Evolutionary conservation across 257 asterid species (phyloP), one percentile per base, ranked within the genome.

Genomic region (Solanum pinnatisectum): DNA sequence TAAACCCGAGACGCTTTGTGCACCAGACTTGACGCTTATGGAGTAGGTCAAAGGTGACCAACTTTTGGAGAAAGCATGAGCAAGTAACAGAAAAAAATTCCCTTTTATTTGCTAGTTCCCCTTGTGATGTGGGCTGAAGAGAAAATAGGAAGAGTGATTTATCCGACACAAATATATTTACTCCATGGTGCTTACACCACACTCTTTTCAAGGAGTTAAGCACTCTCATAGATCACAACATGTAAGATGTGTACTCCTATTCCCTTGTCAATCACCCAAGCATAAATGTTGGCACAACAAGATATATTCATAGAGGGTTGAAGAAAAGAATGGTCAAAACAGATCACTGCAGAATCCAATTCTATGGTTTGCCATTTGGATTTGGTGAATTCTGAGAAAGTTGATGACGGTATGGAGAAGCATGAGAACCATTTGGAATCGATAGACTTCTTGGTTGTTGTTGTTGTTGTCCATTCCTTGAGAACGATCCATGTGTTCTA

Each of bases 321-420:
- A 81, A 52, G 88, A 56, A 90, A 92, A 88, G 91, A 93, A 90
- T 82, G 88, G 87, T 72, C 35, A 49, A 86, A 74, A 87, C 33
- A 76, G 33, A 63, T 49, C 36, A 22, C 70, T 44, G 33, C 77
- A 56, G 27, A 65, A 65, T 73, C 93, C 81, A 39, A 79, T 85
- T 71, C 91, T 94, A 95, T 10, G 91, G 88, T 92, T 94, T 94
- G 86, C 93, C 92, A 67, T 91, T 92, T 67, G 96, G 95, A 82
- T 96, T 94, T n/a, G 98, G 99, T 8, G 99, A 96, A 88, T 92
- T 92, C 6, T 90, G 94, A 10, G 92, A 93, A 35, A 89, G 89
- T 91, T 93, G 96, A 87, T 93, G 87, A 87, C 72, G 96, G 88
- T 78, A 93, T 0, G 98, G 98, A 42, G 98, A 94, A 88, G 94